Percentiles rank a stretch among this genome's conserved stretches.
phyloP scores from a whole-genome alignment of 2,329 filamentous ascomycete species.

The Trichoderma guizhouense region DNA sequence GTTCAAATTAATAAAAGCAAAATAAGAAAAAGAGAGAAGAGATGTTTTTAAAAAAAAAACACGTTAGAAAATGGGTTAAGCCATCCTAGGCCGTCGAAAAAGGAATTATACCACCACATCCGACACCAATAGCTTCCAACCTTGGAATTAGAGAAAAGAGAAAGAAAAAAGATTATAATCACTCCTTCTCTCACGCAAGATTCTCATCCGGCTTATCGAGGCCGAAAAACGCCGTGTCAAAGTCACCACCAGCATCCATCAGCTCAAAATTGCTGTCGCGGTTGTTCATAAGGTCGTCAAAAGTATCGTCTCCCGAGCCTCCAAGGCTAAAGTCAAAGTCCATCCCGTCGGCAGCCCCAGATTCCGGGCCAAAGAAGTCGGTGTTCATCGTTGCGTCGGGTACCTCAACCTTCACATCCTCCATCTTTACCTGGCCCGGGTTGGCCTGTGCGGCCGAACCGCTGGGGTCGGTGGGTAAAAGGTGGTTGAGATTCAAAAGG shows the following conservation, averaged over 20 bases:
- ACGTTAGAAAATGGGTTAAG: neutral
- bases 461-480: conserved; percentile 27
- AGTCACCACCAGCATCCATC: conserved; percentile 42
- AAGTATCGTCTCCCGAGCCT: conserved; percentile 38
- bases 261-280: conserved; percentile 41
- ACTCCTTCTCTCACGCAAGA: conserved; percentile 7
- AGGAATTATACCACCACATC: neutral
- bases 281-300: conserved; percentile 48
- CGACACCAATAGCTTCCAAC: neutral
- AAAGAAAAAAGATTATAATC: neutral
- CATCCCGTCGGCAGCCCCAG: conserved; percentile 38
- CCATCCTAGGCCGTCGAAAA: neutral
- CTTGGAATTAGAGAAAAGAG: neutral
- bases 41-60: neutral
- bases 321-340: conserved; percentile 32
- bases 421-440: conserved; percentile 20
- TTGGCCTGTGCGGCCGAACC: neutral
- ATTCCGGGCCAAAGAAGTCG: conserved; percentile 46
- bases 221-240: conserved; percentile 47
- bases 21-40: neutral
- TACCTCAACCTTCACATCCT: conserved; percentile 29
- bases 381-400: conserved; percentile 34
- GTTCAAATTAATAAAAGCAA: neutral
- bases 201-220: conserved; percentile 30
- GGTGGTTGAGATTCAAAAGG: conserved; percentile 31